Conservation (phyloP, 768 basidiomycete genomes). For the Lactarius sanguifluus region DNA sequence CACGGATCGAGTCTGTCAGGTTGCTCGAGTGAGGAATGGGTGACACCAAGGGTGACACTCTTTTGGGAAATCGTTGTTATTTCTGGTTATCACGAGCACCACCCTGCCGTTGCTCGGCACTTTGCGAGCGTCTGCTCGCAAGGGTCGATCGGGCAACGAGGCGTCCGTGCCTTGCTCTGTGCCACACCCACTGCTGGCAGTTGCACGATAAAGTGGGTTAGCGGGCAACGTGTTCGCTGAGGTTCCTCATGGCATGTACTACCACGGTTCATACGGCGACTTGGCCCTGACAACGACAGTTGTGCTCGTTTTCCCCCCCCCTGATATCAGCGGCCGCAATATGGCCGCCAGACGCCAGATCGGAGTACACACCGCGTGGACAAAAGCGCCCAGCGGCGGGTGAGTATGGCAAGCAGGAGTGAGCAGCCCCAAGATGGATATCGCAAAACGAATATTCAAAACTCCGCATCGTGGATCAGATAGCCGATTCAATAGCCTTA, state of each 20-base stretch:
- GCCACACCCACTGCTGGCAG: neutral
- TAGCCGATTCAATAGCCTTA: too few relatives aligned
- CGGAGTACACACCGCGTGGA: neutral
- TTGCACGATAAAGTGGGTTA: neutral
- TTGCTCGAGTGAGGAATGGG: neutral
- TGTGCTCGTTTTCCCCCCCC: neutral
- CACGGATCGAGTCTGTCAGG: neutral
- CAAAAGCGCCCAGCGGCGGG: neutral
- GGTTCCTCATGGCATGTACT: slow-evolving; percentile 4
- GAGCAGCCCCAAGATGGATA: too few relatives aligned
- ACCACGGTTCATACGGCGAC: neutral
- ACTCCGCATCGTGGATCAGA: too few relatives aligned
- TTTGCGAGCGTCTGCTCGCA: neutral
- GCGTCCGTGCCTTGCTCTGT: slow-evolving; percentile 6
- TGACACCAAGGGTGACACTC: neutral
- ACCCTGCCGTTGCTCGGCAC: neutral
- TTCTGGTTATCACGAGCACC: neutral
- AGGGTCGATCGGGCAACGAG: neutral
- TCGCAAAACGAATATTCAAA: too few relatives aligned
- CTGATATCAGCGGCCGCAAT: neutral
- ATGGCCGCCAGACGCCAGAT: neutral
- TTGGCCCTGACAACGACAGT: neutral
- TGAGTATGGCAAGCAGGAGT: too few relatives aligned
- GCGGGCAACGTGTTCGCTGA: neutral
- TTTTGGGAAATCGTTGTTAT: neutral